phyloP scores from a whole-genome alignment of 306 rosid species.

The Casuarina cunninghamiana region DNA sequence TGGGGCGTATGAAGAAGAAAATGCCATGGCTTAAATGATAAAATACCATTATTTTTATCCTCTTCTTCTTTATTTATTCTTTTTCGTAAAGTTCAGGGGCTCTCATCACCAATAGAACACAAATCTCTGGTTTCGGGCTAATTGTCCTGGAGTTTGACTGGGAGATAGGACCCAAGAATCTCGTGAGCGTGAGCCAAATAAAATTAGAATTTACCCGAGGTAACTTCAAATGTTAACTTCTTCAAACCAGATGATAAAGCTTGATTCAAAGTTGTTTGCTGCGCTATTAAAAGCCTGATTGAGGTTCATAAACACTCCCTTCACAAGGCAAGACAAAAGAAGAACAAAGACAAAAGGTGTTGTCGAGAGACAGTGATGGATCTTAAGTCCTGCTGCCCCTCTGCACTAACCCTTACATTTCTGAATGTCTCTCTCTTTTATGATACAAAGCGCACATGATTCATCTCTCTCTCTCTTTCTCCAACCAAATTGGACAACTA shows the following conservation, averaged over 20 bases:
- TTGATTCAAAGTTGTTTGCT: background rate
- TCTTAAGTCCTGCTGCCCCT: background rate
- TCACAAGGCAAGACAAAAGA: background rate
- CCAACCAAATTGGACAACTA: constrained; percentile 32
- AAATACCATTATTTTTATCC: no score
- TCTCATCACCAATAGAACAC: background rate
- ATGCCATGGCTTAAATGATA: no score
- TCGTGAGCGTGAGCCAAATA: background rate
- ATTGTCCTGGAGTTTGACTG: background rate
- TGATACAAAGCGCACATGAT: background rate
- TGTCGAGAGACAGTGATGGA: background rate
- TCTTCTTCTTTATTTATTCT: no score
- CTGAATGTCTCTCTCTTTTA: no score
- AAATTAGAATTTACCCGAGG: background rate
- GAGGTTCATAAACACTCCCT: background rate
- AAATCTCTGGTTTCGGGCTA: background rate
- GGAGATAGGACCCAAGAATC: background rate
- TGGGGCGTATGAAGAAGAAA: no score
- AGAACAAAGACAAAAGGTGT: background rate
- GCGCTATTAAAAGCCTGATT: background rate
- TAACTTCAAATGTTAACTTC: background rate
- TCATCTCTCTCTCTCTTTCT: background rate
- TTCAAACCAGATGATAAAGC: background rate
- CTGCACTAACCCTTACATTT: no score
- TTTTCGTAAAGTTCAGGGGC: no score